phyloP scores from a whole-genome alignment of 176 grass and related monocot genomes.

The Rhipidocladum racemiflorum region DNA sequence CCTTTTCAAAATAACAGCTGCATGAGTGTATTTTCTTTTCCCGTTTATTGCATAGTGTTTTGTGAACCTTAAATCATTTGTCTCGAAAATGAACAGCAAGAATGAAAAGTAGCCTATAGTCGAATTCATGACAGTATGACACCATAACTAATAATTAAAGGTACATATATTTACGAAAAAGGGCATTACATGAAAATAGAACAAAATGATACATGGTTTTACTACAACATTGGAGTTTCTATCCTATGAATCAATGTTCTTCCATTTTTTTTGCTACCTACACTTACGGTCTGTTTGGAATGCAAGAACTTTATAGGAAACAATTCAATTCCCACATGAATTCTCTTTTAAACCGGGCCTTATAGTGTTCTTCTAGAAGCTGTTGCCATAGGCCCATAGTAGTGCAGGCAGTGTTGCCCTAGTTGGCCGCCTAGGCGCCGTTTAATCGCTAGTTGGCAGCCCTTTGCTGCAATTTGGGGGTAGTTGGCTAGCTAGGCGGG shows the following conservation, averaged over 20 bases:
- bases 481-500: too few relatives aligned
- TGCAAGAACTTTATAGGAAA: neutral
- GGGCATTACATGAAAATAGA: neutral
- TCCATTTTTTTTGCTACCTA: neutral
- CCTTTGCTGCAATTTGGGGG: too few relatives aligned
- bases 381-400: neutral
- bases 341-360: neutral
- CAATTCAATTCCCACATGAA: neutral
- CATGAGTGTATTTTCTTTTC: neutral
- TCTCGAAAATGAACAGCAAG: neutral
- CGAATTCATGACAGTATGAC: neutral
- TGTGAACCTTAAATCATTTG: neutral
- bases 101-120: neutral
- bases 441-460: too few relatives aligned
- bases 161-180: conserved; percentile 3
- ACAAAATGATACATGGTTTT: neutral
- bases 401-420: neutral
- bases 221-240: neutral
- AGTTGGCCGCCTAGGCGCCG: too few relatives aligned
- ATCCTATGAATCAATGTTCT: neutral
- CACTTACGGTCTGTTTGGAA: neutral
- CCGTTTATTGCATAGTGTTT: neutral
- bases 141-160: neutral
- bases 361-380: conserved; percentile 3
- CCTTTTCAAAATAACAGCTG: neutral